A percentile compares a stretch with the other conserved stretches of the same genome.
phyloP scores from a whole-genome alignment of 768 basidiomycete species.

The Calocybe cyanea region DNA sequence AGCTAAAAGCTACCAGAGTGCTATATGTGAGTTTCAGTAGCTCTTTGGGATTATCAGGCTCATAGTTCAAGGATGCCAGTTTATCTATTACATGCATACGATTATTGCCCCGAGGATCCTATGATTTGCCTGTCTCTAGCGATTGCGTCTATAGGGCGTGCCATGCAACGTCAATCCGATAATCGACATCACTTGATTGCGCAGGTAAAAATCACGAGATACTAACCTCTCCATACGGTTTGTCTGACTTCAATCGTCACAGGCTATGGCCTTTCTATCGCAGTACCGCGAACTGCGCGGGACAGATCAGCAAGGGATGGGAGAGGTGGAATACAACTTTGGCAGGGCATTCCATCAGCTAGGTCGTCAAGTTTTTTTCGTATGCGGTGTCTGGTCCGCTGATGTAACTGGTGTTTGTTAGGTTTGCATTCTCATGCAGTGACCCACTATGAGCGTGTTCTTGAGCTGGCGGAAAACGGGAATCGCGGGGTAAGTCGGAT shows the following conservation, averaged over 20 bases:
- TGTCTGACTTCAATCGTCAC: background rate
- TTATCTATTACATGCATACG: conserved; percentile 86
- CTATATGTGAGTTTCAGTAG: conserved; percentile 63
- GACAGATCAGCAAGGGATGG: conserved; percentile 35
- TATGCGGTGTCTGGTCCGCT: too few relatives aligned
- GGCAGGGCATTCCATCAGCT: conserved; percentile 90
- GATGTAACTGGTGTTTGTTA: conserved; percentile 23
- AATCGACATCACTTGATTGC: conserved; percentile 88
- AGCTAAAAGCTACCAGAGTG: conserved; percentile 85
- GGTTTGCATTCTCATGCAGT: conserved; percentile 81
- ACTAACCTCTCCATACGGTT: background rate
- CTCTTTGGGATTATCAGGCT: background rate
- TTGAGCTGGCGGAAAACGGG: conserved; percentile 54
- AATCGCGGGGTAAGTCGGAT: conserved; percentile 25
- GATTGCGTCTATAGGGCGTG: conserved; percentile 82
- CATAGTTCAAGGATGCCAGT: conserved; percentile 40
- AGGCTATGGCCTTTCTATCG: conserved; percentile 84
- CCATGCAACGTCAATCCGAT: conserved; percentile 92
- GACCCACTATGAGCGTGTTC: conserved; percentile 76
- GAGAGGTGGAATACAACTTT: conserved; percentile 93
- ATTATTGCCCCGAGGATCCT: conserved; percentile 79
- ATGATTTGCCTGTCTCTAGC: conserved; percentile 81
- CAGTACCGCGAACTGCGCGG: conserved; percentile 71
- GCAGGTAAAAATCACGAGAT: conserved; percentile 35
- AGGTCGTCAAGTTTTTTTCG: too few relatives aligned